These are phyloP conservation scores for Thermothielavioides terrestris DNA, from an alignment of 495 filamentous ascomycete species.

Conservation along the genomic window DNA sequence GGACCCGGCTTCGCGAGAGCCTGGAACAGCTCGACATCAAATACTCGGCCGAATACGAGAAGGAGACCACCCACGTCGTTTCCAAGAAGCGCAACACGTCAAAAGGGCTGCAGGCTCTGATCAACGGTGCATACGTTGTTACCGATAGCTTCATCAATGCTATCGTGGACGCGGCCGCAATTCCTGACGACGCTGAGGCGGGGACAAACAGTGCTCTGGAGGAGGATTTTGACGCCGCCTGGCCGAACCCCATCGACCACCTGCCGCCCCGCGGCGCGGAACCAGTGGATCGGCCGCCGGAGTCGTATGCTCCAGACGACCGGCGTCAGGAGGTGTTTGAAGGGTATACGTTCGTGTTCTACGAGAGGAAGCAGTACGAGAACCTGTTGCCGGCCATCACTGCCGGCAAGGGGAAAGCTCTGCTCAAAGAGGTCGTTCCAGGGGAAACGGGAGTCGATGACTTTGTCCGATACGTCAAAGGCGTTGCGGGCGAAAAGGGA, in stretches of 20 bases:
- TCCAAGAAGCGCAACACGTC: conserved; percentile 83
- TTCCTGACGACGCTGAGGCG: conserved; percentile 44
- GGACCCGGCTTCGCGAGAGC: conserved; percentile 51
- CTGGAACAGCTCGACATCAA: conserved; percentile 85
- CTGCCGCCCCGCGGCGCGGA: conserved; percentile 72
- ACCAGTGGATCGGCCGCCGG: conserved; percentile 49
- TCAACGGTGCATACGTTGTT: conserved; percentile 76
- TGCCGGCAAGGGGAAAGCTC: conserved; percentile 73
- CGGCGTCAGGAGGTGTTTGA: conserved; percentile 65
- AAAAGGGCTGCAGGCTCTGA: conserved; percentile 77
- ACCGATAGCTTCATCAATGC: conserved; percentile 60
- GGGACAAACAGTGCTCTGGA: conserved; percentile 61
- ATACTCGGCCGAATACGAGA: conserved; percentile 60
- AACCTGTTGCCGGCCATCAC: conserved; percentile 64
- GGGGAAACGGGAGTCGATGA: conserved; percentile 65
- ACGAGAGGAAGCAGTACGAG: conserved; percentile 68
- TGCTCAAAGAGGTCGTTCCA: conserved; percentile 53
- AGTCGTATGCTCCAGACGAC: conserved; percentile 60
- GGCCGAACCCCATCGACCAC: conserved; percentile 65
- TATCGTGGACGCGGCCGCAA: conserved; percentile 59
- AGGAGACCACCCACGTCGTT: conserved; percentile 77
- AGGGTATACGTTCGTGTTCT: conserved; percentile 84
- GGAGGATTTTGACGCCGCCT: conserved; percentile 68
- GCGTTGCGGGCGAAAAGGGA: conserved; percentile 63
- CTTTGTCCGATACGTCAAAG: conserved; percentile 67